Evolutionary conservation across 306 rosid species (phyloP).

Genomic region (Chamaecrista fasciculata): DNA sequence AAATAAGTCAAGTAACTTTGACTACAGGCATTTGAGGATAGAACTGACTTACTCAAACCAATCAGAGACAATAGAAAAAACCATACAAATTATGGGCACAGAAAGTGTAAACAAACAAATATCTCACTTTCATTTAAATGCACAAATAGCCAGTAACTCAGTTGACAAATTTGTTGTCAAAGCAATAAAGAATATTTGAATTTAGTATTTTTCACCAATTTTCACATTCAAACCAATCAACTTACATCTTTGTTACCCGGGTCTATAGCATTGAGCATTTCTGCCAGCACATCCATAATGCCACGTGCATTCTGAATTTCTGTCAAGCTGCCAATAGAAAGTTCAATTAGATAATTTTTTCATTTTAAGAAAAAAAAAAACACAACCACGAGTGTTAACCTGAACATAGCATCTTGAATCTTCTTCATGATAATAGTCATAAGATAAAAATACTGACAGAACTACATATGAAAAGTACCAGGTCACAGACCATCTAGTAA

Average conservation of each 20-base stretch:
- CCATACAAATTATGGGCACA: background rate
- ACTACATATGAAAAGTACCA: background rate
- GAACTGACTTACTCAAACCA: background rate
- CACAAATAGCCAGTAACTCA: constrained; percentile 18
- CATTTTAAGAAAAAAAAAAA: no score
- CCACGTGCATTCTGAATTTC: constrained; percentile 99
- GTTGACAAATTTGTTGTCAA: background rate
- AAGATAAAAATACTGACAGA: background rate
- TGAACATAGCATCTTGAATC: background rate
- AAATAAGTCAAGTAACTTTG: background rate
- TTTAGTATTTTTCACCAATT: constrained; percentile 14
- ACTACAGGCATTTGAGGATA: background rate
- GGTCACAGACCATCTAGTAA: constrained; percentile 9
- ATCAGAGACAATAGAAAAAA: background rate
- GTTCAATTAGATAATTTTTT: constrained; percentile 24
- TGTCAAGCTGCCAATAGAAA: constrained; percentile 57
- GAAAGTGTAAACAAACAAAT: background rate
- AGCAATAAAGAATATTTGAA: background rate
- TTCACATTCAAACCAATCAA: constrained; percentile 13
- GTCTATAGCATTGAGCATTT: constrained; percentile 88
- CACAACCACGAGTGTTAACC: constrained; percentile 2
- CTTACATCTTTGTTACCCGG: constrained; percentile 86
- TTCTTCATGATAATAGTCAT: background rate
- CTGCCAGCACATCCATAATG: constrained; percentile 91
- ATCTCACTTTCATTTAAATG: background rate